These are phyloP conservation scores for Aspergillus brasiliensis DNA, from an alignment of 2,329 filamentous ascomycete genomes.

Conservation along the genomic window DNA sequence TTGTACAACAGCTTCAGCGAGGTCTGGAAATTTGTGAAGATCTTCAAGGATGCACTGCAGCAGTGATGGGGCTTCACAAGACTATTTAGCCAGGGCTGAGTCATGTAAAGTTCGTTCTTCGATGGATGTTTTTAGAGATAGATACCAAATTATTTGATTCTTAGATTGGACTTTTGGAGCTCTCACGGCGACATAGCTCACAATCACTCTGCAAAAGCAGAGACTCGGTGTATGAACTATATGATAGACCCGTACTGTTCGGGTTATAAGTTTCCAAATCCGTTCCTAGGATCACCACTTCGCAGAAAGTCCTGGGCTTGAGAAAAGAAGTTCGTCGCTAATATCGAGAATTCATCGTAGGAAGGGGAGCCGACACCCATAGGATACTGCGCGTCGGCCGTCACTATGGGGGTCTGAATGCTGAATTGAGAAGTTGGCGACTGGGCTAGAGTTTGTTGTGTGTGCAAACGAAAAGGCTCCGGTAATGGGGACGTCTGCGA, in stretches of 20 bases:
- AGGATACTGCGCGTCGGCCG: conserved; percentile 16
- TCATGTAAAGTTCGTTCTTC: background rate
- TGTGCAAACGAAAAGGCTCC: conserved; percentile 43
- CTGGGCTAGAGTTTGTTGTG: conserved; percentile 22
- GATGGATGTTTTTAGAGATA: background rate
- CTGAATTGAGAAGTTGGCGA: conserved; percentile 23
- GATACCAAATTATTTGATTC: background rate
- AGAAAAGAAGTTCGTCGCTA: conserved; percentile 53
- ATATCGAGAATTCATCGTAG: conserved; percentile 49
- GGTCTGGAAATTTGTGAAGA: conserved; percentile 59
- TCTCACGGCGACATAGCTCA: too few species aligned
- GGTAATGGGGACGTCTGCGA: conserved; percentile 48
- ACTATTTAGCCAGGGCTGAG: background rate
- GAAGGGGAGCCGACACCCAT: conserved; percentile 26
- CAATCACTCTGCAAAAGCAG: background rate
- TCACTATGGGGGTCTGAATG: conserved; percentile 20
- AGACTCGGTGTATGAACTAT: background rate
- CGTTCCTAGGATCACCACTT: conserved; percentile 41
- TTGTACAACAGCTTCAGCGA: conserved; percentile 81
- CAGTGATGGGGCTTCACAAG: background rate
- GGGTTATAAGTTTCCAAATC: conserved; percentile 33
- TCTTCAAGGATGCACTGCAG: conserved; percentile 35
- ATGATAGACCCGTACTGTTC: too few species aligned
- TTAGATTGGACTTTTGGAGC: background rate
- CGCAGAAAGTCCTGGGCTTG: conserved; percentile 48